Conservation (phyloP, 768 basidiomycete species). For the Mrakia gelida region DNA sequence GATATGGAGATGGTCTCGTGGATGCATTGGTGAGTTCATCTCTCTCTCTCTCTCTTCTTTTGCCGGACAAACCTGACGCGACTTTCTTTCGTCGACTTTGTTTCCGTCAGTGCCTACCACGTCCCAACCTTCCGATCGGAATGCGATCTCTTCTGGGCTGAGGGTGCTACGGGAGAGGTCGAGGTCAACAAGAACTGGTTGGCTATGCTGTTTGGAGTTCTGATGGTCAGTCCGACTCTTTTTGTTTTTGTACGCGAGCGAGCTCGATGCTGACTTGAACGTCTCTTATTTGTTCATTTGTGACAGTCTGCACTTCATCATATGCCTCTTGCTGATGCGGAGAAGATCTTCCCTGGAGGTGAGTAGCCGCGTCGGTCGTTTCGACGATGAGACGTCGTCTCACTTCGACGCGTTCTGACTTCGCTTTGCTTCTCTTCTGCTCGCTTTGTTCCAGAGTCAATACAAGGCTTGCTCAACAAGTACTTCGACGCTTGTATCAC, state of each 20-base stretch:
- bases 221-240: conserved; percentile 27
- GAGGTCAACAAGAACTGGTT: conserved; percentile 36
- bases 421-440: no score
- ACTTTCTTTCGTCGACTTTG: neutral
- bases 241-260: neutral
- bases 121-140: conserved; percentile 29
- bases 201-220: conserved; percentile 32
- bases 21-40: conserved; percentile 20
- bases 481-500: conserved; percentile 33
- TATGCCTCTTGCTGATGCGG: conserved; percentile 28
- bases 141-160: conserved; percentile 35
- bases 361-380: neutral
- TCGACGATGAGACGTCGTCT: neutral
- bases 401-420: neutral
- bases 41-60: no score
- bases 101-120: conserved; percentile 17
- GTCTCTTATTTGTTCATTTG: neutral
- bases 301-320: conserved; percentile 32
- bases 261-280: neutral
- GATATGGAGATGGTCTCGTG: conserved; percentile 27
- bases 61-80: neutral
- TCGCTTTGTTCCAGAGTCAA: conserved; percentile 17
- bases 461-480: conserved; percentile 19
- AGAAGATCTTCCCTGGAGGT: conserved; percentile 23
- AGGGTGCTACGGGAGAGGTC: conserved; percentile 33